Percentiles rank a stretch among this genome's conserved stretches.
Conservation (phyloP, 139 green algal genomes). For the Tetratostichococcus sp. region DNA sequence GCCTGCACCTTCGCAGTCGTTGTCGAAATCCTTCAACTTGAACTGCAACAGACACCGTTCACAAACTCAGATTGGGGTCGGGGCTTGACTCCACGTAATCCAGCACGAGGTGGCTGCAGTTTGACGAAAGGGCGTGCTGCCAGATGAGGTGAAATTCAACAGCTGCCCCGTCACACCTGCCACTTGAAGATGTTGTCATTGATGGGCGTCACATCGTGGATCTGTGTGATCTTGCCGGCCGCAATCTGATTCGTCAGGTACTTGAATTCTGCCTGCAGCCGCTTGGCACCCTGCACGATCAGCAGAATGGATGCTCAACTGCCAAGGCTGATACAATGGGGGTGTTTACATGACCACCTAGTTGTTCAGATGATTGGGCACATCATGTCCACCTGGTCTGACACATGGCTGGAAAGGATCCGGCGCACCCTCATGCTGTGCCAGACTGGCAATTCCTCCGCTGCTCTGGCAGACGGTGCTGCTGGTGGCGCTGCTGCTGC, state of each 20-base stretch:
- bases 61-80: too few species aligned
- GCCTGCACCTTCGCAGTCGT: not conserved
- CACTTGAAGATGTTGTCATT: constrained; percentile 18
- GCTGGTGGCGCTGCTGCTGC: too few species aligned
- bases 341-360: too few species aligned
- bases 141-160: too few species aligned
- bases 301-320: too few species aligned
- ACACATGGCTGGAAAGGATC: not conserved
- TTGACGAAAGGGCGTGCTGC: too few species aligned
- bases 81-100: too few species aligned
- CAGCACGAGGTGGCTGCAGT: too few species aligned
- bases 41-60: not conserved
- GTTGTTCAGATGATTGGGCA: too few species aligned
- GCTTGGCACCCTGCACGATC: constrained; percentile 2
- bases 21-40: constrained; percentile 26
- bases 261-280: constrained; percentile 13
- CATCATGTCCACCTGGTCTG: too few species aligned
- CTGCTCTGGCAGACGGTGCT: too few species aligned
- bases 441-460: not conserved
- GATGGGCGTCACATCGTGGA: constrained; percentile 10
- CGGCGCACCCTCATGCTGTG: not conserved
- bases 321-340: too few species aligned
- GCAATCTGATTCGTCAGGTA: constrained; percentile 1
- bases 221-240: constrained; percentile 2
- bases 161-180: not conserved